Percentiles rank a stretch among this genome's conserved stretches.
These are phyloP conservation scores for Xeromyces bisporus DNA, from an alignment of 495 filamentous ascomycete genomes.

Conservation along the genomic window DNA sequence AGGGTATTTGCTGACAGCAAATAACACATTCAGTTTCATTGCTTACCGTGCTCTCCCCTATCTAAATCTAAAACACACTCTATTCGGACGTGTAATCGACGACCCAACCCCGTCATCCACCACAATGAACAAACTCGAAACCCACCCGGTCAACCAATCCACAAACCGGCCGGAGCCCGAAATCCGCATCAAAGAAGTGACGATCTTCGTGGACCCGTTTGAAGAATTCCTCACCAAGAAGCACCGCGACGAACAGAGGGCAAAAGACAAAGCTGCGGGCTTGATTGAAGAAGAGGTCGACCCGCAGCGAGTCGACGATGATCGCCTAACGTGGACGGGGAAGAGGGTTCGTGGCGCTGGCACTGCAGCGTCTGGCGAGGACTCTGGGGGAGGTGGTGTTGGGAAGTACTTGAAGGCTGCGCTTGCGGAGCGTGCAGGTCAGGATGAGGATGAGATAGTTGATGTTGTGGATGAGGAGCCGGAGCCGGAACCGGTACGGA, in stretches of 20 bases:
- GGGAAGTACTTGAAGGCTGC: slow-evolving; percentile 67
- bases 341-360: slow-evolving; percentile 50
- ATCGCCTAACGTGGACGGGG: slow-evolving; percentile 80
- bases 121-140: slow-evolving; percentile 58
- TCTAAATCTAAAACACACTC: slow-evolving; percentile 88
- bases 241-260: slow-evolving; percentile 31
- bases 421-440: slow-evolving; percentile 18
- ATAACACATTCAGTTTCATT: slow-evolving; percentile 72
- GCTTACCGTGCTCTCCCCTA: slow-evolving; percentile 69
- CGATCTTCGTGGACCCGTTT: slow-evolving; percentile 88
- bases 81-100: slow-evolving; percentile 74
- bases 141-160: slow-evolving; percentile 44
- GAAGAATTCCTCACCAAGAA: slow-evolving; percentile 59
- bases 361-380: slow-evolving; percentile 30
- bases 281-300: slow-evolving; percentile 20
- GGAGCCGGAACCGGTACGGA: slow-evolving; percentile 50
- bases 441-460: slow-evolving; percentile 39
- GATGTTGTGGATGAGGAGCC: slow-evolving; percentile 41
- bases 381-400: slow-evolving; percentile 34
- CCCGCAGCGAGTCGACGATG: slow-evolving; percentile 61
- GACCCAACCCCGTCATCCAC: slow-evolving; percentile 41
- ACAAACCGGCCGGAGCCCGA: slow-evolving; percentile 56
- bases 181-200: slow-evolving; percentile 62
- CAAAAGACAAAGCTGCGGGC: slow-evolving; percentile 19
- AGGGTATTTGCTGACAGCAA: no score